Percentiles rank a stretch among this genome's conserved stretches.
Conservation (phyloP, 2,329 filamentous ascomycete genomes). For the Coleophoma cylindrospora region DNA sequence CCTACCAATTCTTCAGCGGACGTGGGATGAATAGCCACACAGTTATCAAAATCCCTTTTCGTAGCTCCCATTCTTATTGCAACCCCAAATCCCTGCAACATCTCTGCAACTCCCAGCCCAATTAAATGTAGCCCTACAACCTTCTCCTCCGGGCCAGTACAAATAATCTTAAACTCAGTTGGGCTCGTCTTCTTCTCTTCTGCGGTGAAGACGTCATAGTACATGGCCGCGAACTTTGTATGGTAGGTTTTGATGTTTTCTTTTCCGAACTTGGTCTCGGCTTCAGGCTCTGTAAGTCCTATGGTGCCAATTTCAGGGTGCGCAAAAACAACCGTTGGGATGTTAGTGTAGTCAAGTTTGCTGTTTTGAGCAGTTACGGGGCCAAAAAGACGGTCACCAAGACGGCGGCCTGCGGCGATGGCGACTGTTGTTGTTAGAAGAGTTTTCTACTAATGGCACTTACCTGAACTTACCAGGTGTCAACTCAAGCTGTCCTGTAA, state of each 20-base stretch:
- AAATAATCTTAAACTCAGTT: constrained; percentile 45
- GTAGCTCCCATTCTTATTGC: constrained; percentile 77
- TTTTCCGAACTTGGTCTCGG: constrained; percentile 38
- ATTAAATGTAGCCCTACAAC: constrained; percentile 45
- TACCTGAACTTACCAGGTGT: constrained; percentile 35
- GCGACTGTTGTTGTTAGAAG: constrained; percentile 30
- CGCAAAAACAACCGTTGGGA: constrained; percentile 46
- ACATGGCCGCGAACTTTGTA: constrained; percentile 43
- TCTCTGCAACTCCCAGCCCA: constrained; percentile 51
- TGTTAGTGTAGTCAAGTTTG: constrained; percentile 41
- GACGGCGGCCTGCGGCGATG: constrained; percentile 44
- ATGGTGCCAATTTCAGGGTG: constrained; percentile 44
- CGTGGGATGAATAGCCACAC: constrained; percentile 73
- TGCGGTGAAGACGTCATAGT: constrained; percentile 36
- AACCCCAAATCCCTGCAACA: constrained; percentile 74
- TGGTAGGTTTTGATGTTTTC: constrained; percentile 44
- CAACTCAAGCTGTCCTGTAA: constrained; percentile 43
- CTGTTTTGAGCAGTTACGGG: constrained; percentile 35
- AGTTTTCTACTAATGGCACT: background rate
- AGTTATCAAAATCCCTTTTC: constrained; percentile 71
- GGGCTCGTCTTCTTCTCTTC: constrained; percentile 43
- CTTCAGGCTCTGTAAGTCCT: constrained; percentile 43
- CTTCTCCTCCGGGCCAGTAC: constrained; percentile 40
- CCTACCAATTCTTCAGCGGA: constrained; percentile 68
- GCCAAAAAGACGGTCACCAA: constrained; percentile 44